Evolutionary conservation across 371 early-diverging fungal species (phyloP), one percentile per base, ranked within the genome.

Genomic region (Saksenaea oblongispora): DNA sequence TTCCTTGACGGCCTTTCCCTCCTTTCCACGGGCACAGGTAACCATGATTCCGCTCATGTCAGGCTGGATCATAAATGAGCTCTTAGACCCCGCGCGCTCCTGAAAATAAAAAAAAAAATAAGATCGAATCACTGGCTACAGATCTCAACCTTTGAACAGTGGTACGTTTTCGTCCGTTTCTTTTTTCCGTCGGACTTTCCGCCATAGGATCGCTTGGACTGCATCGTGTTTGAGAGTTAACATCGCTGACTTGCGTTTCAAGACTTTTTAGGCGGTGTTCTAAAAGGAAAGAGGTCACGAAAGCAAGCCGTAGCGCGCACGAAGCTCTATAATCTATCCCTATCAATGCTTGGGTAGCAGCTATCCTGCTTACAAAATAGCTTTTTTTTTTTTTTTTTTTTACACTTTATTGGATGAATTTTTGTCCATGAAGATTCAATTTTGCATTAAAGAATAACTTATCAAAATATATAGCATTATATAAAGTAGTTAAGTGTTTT

Each of bases 1-100:
- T 66, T 91, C 91, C 39, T 76, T 82, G 10, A 75, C 78, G 5
- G 88, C 84, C 18, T 75, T 69, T 28, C 58, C 64, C 56, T 91
- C 91, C 71, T 80, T 86, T 36, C 74, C 73, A 47, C 87, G 82
- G 31, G 76, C 68, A 56, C 89, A 89, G 61, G 84, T 86, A 54
- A 85, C 84, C 60, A 89, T 70, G 18, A 91, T 73, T 31, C 91
- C 91, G n/a, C 71, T 68, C 84, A 85, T 85, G 41, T 79, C 83
- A 15, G 89, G 78, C 64, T 83, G 83, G 34, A 88, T 70, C 54
- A 70, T 59, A 67, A 86, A 84, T 42, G 67, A 66, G 5, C 75
- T 61, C 34, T 65, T 66, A 24, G 36, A 34, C 14, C 58, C 64
- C 13, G 27, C 34, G n/a, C 70, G 65, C 37, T 69, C 65, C 70